Conservation (phyloP, 352 stramenopile species). For the Discostella stelligera region DNA sequence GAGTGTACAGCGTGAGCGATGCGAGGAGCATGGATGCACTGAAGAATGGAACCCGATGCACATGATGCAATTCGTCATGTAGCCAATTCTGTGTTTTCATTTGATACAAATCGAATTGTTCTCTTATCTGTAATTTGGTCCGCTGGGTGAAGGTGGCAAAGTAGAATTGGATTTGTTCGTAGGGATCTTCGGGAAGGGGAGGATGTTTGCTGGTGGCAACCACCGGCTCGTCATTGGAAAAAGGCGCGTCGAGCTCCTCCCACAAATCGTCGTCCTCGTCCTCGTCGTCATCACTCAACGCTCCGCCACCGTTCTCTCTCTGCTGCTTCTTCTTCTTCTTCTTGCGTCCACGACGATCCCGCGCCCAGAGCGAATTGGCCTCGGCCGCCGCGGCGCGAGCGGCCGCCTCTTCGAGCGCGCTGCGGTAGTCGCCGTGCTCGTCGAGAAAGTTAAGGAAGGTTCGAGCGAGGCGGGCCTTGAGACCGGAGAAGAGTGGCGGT, state of each 20-base stretch:
- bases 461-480: constrained; percentile 36
- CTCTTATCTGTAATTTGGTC: constrained; percentile 6
- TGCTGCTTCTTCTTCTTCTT: constrained; percentile 11
- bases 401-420: constrained; percentile 37
- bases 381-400: constrained; percentile 30
- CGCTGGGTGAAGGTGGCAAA: constrained; percentile 27
- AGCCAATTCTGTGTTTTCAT: constrained; percentile 9
- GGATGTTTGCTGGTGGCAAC: background rate
- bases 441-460: constrained; percentile 55
- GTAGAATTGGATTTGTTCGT: constrained; percentile 56
- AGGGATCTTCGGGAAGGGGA: constrained; percentile 39
- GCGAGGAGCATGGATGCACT: constrained; percentile 5
- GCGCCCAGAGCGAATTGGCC: constrained; percentile 20
- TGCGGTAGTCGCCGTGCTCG: constrained; percentile 44
- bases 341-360: constrained; percentile 12
- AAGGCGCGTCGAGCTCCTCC: constrained; percentile 6
- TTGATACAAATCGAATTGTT: constrained; percentile 13
- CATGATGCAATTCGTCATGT: constrained; percentile 47
- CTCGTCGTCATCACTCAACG: constrained; percentile 4
- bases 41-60: constrained; percentile 6
- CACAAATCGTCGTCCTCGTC: constrained; percentile 18
- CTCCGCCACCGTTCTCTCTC: background rate
- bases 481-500: background rate
- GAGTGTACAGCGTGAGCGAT: background rate
- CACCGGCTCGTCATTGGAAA: too few relatives aligned